phyloP scores from a whole-genome alignment of 768 basidiomycete species.

The Boletus barrowsii region DNA sequence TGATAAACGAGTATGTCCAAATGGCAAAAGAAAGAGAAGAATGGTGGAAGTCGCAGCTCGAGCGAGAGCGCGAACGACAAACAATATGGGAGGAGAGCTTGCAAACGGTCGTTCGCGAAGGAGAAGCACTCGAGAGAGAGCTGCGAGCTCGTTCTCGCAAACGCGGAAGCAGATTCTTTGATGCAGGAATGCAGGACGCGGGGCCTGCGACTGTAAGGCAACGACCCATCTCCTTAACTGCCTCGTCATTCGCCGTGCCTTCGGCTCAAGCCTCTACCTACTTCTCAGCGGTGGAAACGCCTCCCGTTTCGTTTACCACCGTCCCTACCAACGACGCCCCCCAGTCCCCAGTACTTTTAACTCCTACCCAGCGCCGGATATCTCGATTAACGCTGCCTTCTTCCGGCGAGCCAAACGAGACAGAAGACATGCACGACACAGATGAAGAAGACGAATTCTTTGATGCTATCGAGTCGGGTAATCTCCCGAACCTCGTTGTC shows the following conservation, averaged over 20 bases:
- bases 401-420: constrained; percentile 26
- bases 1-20: constrained; percentile 63
- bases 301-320: constrained; percentile 9
- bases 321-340: constrained; percentile 1
- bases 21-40: constrained; percentile 78
- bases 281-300: constrained; percentile 23
- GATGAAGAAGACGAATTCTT: constrained; percentile 97
- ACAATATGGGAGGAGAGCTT: constrained; percentile 89
- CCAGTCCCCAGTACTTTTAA: constrained; percentile 10
- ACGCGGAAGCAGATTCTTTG: constrained; percentile 58
- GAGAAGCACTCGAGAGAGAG: constrained; percentile 79
- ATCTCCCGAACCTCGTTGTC: constrained; percentile 71
- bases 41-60: constrained; percentile 68
- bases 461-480: constrained; percentile 88
- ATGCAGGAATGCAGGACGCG: constrained; percentile 26
- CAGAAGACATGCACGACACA: constrained; percentile 43
- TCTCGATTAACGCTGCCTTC: constrained; percentile 14
- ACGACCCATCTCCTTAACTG: constrained; percentile 17
- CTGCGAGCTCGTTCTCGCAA: constrained; percentile 58
- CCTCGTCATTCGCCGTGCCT: constrained; percentile 6
- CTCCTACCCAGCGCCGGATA: constrained; percentile 23
- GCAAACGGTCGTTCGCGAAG: constrained; percentile 80
- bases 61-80: constrained; percentile 60
- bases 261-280: constrained; percentile 22
- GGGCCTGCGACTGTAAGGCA: constrained; percentile 20